These are phyloP conservation scores for Thecaphora thlaspeos DNA, from an alignment of 1,284 basidiomycete genomes.

Conservation along the genomic window DNA sequence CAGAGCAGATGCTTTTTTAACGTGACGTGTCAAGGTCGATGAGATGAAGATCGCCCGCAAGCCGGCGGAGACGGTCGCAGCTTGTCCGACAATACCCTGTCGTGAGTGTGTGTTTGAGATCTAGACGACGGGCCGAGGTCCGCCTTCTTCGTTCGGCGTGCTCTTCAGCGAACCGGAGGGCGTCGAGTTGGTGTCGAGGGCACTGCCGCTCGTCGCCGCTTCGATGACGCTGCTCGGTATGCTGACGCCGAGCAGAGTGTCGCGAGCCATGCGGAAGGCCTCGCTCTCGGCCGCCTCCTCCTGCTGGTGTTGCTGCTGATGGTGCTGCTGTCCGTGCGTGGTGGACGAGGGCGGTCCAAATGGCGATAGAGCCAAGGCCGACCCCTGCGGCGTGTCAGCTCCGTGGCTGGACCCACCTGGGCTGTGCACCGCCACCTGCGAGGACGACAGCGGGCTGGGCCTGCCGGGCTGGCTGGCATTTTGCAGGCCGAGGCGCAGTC, in stretches of 20 bases:
- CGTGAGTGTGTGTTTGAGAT: no score
- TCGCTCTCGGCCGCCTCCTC: conserved; percentile 3
- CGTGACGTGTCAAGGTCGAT: no score
- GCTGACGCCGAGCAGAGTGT: conserved; percentile 8
- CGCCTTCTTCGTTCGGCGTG: conserved; percentile 8
- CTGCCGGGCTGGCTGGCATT: not conserved
- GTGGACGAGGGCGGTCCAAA: no score
- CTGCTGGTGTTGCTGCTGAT: not conserved
- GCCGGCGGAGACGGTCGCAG: no score
- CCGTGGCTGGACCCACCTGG: not conserved
- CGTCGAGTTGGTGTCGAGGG: conserved; percentile 13
- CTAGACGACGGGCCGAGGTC: no score
- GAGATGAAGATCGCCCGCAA: no score
- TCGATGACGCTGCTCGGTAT: conserved; percentile 9
- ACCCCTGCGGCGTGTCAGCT: not conserved
- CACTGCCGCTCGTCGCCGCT: conserved; percentile 10
- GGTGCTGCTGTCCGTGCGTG: no score
- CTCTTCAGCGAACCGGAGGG: conserved; percentile 4
- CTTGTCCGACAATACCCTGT: no score
- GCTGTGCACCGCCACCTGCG: conserved; percentile 1
- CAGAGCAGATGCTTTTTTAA: no score
- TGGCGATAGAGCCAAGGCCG: no score
- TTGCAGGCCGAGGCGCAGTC: conserved; percentile 1
- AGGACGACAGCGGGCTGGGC: conserved; percentile 8
- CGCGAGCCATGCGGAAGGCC: not conserved